Evolutionary conservation across 2,329 filamentous ascomycete genomes (phyloP), one percentile per base, ranked within the genome.

Genomic region (Leptographium galeiforme): DNA sequence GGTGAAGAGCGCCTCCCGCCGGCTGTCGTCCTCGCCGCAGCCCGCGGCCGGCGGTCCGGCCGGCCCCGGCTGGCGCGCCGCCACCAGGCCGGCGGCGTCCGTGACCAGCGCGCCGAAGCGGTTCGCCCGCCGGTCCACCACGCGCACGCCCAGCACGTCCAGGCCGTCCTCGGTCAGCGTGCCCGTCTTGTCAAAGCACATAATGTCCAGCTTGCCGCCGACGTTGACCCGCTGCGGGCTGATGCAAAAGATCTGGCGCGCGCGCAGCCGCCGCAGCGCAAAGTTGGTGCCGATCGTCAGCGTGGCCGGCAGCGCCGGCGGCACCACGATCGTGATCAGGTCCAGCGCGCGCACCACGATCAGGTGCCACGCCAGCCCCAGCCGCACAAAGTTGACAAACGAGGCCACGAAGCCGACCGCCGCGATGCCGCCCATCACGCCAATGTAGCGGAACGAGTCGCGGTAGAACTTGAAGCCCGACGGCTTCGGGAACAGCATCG

Each of bases 111-210:
- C 87, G 51, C 82, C 84, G 61, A 97, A 94, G 52, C 78, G 70
- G 43, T 76, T 72, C 4, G 70, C 68, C 1, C 76, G 76, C 49
- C 76, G 73, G 53, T 85, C 81, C 11, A 89, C 88, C 8, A 93
- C 81, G 38, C 89, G 82, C 19, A 95, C 82, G 13, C 93, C 93
- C 13, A 98, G 76, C 18, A 98, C 88, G 66, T 98, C 94, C 44
- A 98, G 71, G 0, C 93, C 93, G 66, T 98, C 93, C 67, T 97
- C 93, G 0, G 93, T 98, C 52, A 98, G 72, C 0, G 93, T 98
- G n/a, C 93, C 93, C 0, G 93, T 98, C 70, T 98, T 98, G 70
- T 98, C 93, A 59, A 98, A 98, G 68, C 91, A 96, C 70, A 98
- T 87, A 12, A 97, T 81, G 64, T 98, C 93, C 5, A 98, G 72